phyloP scores from a whole-genome alignment of 1,284 basidiomycete genomes.

The Phlebopus sp. region DNA sequence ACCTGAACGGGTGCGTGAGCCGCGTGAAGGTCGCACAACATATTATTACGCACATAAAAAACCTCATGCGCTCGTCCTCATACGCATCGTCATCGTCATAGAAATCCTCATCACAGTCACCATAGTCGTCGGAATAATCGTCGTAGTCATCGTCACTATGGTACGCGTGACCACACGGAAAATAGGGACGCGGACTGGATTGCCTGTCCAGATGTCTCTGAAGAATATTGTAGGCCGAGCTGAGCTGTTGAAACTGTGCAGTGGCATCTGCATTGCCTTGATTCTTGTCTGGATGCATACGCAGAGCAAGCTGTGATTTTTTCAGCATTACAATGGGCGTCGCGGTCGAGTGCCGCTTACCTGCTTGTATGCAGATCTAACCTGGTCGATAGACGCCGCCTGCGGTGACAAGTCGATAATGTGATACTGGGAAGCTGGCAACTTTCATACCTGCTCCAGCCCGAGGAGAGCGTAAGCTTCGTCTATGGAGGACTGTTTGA shows the following conservation, averaged over 20 bases:
- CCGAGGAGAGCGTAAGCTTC: slow-evolving; percentile 59
- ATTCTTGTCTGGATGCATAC: slow-evolving; percentile 75
- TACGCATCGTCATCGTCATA: slow-evolving; percentile 35
- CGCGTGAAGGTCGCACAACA: background rate
- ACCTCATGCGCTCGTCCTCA: slow-evolving; percentile 36
- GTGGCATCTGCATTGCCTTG: slow-evolving; percentile 61
- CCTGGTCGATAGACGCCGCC: slow-evolving; percentile 58
- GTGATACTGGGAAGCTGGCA: slow-evolving; percentile 1
- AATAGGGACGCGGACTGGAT: slow-evolving; percentile 23
- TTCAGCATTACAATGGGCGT: slow-evolving; percentile 1
- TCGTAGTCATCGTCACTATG: slow-evolving; percentile 26
- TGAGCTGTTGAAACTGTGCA: slow-evolving; percentile 61
- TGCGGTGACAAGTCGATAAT: slow-evolving; percentile 27
- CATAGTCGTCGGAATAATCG: slow-evolving; percentile 35
- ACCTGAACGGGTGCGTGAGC: slow-evolving; percentile 33
- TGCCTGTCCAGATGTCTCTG: slow-evolving; percentile 50
- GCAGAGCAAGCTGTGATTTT: slow-evolving; percentile 54
- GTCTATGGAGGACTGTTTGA: slow-evolving; percentile 34
- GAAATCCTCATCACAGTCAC: slow-evolving; percentile 34
- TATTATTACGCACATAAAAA: slow-evolving; percentile 39
- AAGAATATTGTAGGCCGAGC: slow-evolving; percentile 64
- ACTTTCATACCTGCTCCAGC: slow-evolving; percentile 49
- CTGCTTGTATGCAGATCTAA: slow-evolving; percentile 68
- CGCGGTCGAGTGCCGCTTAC: slow-evolving; percentile 31
- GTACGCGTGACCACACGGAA: slow-evolving; percentile 12